Evolutionary conservation across 192 early-diverging fungal species (phyloP).

Genomic region (Coemansia sp.): DNA sequence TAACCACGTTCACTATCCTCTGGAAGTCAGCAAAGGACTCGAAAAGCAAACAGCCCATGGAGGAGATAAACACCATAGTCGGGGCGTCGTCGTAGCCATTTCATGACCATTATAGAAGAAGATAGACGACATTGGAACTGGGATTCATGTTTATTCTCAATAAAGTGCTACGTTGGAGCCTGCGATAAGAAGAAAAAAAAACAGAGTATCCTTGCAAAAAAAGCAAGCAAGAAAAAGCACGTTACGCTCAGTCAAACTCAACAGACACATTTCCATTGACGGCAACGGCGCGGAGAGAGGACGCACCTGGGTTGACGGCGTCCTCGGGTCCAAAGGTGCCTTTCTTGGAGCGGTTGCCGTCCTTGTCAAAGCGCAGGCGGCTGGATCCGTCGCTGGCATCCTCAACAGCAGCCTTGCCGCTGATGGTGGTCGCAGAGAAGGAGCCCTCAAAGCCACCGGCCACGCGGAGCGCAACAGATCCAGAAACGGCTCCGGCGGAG

Average conservation of each 20-base stretch:
- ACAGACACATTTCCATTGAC: constrained; percentile 39
- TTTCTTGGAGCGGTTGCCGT: constrained; percentile 32
- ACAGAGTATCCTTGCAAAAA: background rate
- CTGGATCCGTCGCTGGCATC: constrained; percentile 49
- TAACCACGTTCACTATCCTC: constrained; percentile 43
- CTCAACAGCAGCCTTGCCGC: constrained; percentile 37
- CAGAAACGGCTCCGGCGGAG: constrained; percentile 35
- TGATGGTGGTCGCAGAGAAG: constrained; percentile 38
- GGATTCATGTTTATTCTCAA: no score
- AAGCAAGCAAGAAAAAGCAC: background rate
- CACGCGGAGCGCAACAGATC: constrained; percentile 35
- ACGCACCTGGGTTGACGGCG: constrained; percentile 25
- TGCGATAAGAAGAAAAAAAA: background rate
- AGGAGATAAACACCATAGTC: constrained; percentile 43
- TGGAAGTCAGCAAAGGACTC: constrained; percentile 38
- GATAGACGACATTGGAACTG: no score
- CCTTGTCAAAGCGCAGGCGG: constrained; percentile 56
- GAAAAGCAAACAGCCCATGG: constrained; percentile 27
- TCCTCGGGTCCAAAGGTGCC: constrained; percentile 46
- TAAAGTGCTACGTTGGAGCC: background rate
- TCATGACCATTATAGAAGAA: no score
- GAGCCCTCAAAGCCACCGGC: constrained; percentile 47
- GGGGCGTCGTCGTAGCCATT: constrained; percentile 8
- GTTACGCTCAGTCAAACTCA: constrained; percentile 32
- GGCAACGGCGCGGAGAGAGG: constrained; percentile 29